Evolutionary conservation across 2,329 filamentous ascomycete genomes (phyloP), one percentile per base, ranked within the genome.

Genomic region (Stylonectria norvegica): DNA sequence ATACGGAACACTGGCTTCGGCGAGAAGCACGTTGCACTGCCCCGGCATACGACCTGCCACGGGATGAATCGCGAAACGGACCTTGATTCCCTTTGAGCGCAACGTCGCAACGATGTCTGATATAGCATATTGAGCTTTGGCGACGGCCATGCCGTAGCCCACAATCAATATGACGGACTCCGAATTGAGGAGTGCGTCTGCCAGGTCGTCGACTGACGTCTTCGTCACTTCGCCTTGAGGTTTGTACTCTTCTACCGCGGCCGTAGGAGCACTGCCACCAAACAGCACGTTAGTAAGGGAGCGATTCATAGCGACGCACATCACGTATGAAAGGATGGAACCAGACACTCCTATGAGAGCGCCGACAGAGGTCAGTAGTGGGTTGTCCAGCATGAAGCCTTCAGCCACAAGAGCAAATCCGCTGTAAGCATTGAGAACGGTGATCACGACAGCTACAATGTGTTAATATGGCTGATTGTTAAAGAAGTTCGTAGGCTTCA

Each of bases 81-180:
- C 89, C 16, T 83, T 88, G 54, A 93, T 74, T 4, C 85, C 85
- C 60, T 84, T 85, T 28, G 77, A 68, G n/a, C 87, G 81, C 12
- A 95, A 71, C 62, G 82, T 77, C 29, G 75, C 69, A 4, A 86
- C 86, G 49, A 95, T 91, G 57, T 90, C 86, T 4, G 85, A 85
- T 37, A 95, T 88, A 16, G 88, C 87, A 59, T 95, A 95, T 64
- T 95, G 89, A 3, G 89, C 89, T 65, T 95, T 95, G 7, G 89
- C 89, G 1, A 95, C 89, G 0, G 89, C 89, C 89, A 95, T 95
- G 37, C 89, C 89, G 55, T 95, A 95, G 1, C 89, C 89, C 5
- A 95, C 89, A 2, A 91, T 83, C 38, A 95, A 89, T 54, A 95
- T 93, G 40, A 95, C 87, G 33, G 76, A 89, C 57, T 95, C 87